A percentile compares a stretch with the other conserved stretches of the same genome.
phyloP scores from a whole-genome alignment of 768 basidiomycete species.

The Termitomyces sp. region DNA sequence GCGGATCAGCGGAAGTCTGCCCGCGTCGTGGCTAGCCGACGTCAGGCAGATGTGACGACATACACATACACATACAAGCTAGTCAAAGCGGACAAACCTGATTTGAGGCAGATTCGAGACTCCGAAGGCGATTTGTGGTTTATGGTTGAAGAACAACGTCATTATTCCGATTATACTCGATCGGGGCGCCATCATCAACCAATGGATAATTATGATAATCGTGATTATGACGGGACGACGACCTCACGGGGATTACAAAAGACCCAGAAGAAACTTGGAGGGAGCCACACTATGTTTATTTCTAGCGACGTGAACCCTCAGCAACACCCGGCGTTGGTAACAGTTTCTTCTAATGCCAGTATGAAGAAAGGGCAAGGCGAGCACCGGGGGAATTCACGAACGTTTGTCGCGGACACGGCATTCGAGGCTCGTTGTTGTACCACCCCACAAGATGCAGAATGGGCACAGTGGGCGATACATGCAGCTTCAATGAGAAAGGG shows the following conservation, averaged over 20 bases:
- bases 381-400: neutral
- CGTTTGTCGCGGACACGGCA: neutral
- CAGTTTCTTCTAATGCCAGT: neutral
- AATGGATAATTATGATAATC: too few species aligned
- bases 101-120: neutral
- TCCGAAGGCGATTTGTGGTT: neutral
- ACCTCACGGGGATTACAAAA: neutral
- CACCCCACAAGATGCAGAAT: neutral
- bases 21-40: too few species aligned
- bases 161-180: neutral
- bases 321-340: too few species aligned
- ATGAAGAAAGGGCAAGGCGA: neutral
- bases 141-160: neutral
- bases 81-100: neutral
- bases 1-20: neutral
- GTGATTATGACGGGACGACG: neutral
- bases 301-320: neutral
- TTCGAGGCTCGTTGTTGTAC: slow-evolving; percentile 1
- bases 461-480: too few species aligned
- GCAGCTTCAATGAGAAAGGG: neutral
- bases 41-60: neutral
- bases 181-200: neutral
- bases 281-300: neutral
- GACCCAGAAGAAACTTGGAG: neutral
- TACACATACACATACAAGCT: neutral